Evolutionary conservation across 257 asterid genomes (phyloP).

Genomic region (Paraleonurus japonicus): DNA sequence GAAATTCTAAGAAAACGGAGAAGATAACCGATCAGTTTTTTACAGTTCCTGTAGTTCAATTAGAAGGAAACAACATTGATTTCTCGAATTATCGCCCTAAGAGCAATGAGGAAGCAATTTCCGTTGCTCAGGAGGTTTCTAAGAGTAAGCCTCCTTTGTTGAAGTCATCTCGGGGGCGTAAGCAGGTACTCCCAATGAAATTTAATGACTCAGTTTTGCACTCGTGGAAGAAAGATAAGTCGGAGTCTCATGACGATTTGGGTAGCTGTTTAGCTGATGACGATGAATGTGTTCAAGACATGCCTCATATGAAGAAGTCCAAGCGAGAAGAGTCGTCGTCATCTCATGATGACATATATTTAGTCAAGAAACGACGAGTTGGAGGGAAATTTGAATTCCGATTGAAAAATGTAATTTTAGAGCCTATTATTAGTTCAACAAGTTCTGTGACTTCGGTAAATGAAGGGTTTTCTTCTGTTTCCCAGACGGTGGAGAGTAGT

Average conservation of each 20-base stretch:
- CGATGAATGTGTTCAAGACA: constrained; percentile 26
- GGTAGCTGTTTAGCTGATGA: constrained; percentile 27
- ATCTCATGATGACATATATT: constrained; percentile 28
- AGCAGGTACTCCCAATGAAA: constrained; percentile 56
- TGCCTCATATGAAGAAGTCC: constrained; percentile 35
- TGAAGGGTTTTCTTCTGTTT: constrained; percentile 45
- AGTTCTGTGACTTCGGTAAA: constrained; percentile 57
- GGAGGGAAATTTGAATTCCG: constrained; percentile 32
- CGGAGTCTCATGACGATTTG: constrained; percentile 29
- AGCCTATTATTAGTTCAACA: constrained; percentile 44
- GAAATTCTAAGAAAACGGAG: constrained; percentile 27
- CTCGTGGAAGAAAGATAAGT: constrained; percentile 64
- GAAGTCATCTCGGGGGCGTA: constrained; percentile 83
- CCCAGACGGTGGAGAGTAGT: constrained; percentile 41
- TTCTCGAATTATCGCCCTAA: constrained; percentile 31
- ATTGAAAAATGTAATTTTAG: constrained; percentile 33
- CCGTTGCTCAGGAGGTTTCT: constrained; percentile 24
- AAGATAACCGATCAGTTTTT: constrained; percentile 26
- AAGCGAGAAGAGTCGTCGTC: constrained; percentile 40
- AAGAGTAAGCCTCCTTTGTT: constrained; percentile 52
- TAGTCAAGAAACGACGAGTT: constrained; percentile 40
- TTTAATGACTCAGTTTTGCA: constrained; percentile 62
- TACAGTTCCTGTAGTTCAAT: constrained; percentile 49
- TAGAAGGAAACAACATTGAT: constrained; percentile 41
- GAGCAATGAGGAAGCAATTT: constrained; percentile 28